Conservation (phyloP, 331 rosid species). For the Malus hybrid region DNA sequence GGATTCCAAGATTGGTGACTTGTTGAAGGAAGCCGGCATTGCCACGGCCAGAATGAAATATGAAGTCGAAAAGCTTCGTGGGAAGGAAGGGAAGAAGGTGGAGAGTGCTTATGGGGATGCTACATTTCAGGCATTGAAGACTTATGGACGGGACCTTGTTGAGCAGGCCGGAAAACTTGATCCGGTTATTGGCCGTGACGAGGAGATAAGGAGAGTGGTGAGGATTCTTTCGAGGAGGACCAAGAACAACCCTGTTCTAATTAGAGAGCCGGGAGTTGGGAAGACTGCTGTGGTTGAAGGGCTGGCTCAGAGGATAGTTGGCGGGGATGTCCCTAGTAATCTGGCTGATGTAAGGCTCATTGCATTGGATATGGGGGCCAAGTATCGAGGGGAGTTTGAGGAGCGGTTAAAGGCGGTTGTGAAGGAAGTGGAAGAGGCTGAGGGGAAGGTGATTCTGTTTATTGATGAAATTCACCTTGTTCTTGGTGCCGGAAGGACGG, state of each 20-base stretch:
- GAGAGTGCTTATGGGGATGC: conserved; percentile 87
- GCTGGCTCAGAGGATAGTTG: conserved; percentile 69
- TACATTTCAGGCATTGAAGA: conserved; percentile 62
- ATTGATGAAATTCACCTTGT: conserved; percentile 89
- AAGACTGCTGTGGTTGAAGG: conserved; percentile 95
- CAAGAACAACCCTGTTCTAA: conserved; percentile 80
- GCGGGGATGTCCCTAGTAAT: conserved; percentile 82
- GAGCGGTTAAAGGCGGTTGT: conserved; percentile 74
- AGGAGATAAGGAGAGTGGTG: conserved; percentile 72
- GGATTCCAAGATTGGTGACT: conserved; percentile 70
- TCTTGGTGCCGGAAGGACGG: conserved; percentile 82
- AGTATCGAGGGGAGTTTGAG: conserved; percentile 82
- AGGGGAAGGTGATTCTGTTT: conserved; percentile 77
- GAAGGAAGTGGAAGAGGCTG: conserved; percentile 86
- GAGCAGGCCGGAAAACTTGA: conserved; percentile 85
- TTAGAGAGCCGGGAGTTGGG: conserved; percentile 95
- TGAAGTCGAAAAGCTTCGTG: conserved; percentile 76
- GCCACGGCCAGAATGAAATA: conserved; percentile 45
- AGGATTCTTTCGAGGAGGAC: conserved; percentile 72
- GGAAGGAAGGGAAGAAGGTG: conserved; percentile 69
- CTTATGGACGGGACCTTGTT: conserved; percentile 80
- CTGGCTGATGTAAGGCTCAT: conserved; percentile 79
- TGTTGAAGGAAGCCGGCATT: conserved; percentile 84
- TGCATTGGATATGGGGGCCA: conserved; percentile 91
- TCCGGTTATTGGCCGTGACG: conserved; percentile 83